Evolutionary conservation across 140 eudicot species (phyloP).

Genomic region (Ambrosia hybrid): DNA sequence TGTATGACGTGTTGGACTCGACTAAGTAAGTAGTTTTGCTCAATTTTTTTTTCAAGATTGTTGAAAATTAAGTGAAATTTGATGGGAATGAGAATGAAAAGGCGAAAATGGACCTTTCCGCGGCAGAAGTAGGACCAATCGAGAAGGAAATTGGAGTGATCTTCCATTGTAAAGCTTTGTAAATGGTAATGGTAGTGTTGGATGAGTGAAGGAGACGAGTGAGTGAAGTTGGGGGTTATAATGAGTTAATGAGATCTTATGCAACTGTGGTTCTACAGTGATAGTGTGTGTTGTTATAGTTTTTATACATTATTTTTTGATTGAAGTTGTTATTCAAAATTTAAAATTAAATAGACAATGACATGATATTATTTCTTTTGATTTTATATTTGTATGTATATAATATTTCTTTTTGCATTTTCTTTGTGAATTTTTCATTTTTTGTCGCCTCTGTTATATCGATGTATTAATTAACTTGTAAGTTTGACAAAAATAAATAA

Average conservation of each 20-base stretch:
- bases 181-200: conserved; percentile 9
- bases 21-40: too few relatives aligned
- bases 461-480: neutral
- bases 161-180: conserved; percentile 42
- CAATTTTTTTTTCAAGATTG: too few relatives aligned
- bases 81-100: neutral
- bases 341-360: neutral
- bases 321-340: neutral
- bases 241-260: conserved; percentile 7
- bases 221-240: conserved; percentile 27
- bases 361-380: neutral
- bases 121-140: conserved; percentile 55
- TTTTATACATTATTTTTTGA: neutral
- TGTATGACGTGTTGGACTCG: too few relatives aligned
- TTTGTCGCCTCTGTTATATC: too few relatives aligned
- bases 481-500: too few relatives aligned
- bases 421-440: too few relatives aligned
- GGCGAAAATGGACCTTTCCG: conserved; percentile 43
- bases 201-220: neutral
- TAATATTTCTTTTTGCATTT: neutral
- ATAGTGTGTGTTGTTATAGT: neutral
- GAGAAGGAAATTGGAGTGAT: conserved; percentile 43
- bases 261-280: conserved; percentile 23
- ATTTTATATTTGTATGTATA: too few relatives aligned
- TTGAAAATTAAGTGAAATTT: too few relatives aligned